Evolutionary conservation across 169 alveolate species (phyloP).

Genomic region (Eimeria mitis): DNA sequence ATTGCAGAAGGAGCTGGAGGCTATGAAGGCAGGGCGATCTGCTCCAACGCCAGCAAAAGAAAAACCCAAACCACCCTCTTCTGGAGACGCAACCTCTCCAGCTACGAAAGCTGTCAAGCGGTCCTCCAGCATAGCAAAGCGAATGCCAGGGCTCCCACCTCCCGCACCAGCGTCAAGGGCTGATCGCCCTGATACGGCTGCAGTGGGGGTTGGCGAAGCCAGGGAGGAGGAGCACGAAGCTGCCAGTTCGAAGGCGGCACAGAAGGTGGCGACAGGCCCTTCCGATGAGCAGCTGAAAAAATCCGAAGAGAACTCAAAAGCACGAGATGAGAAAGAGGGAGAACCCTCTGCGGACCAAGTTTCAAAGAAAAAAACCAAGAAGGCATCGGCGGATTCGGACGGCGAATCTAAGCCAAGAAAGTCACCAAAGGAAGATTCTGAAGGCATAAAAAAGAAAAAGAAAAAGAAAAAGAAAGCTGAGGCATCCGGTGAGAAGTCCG

Average conservation of each 20-base stretch:
- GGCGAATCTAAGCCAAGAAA: slow-evolving; percentile 16
- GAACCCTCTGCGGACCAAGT: not conserved
- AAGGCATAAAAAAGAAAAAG: slow-evolving; percentile 35
- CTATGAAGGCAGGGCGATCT: slow-evolving; percentile 20
- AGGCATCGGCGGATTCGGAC: not conserved
- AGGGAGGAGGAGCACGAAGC: not conserved
- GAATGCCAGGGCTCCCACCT: slow-evolving; percentile 49
- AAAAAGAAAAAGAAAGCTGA: slow-evolving; percentile 44
- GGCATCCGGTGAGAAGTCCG: not conserved
- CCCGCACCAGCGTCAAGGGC: slow-evolving; percentile 25
- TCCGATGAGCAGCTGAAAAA: not conserved
- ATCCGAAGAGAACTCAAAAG: not conserved
- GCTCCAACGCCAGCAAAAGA: slow-evolving; percentile 14
- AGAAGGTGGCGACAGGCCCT: not conserved
- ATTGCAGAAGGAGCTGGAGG: slow-evolving; percentile 44
- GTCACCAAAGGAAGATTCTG: slow-evolving; percentile 12
- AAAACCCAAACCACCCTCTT: not conserved
- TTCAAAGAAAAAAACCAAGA: slow-evolving; percentile 15
- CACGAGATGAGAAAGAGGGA: not conserved
- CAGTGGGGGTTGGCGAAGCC: not conserved
- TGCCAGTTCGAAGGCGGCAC: not conserved
- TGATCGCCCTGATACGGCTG: slow-evolving; percentile 29
- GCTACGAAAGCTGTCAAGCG: slow-evolving; percentile 21
- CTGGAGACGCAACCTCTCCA: slow-evolving; percentile 2
- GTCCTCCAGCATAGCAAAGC: slow-evolving; percentile 44